phyloP scores from a whole-genome alignment of 2,329 filamentous ascomycete species.

The Thermoascus crustaceus region DNA sequence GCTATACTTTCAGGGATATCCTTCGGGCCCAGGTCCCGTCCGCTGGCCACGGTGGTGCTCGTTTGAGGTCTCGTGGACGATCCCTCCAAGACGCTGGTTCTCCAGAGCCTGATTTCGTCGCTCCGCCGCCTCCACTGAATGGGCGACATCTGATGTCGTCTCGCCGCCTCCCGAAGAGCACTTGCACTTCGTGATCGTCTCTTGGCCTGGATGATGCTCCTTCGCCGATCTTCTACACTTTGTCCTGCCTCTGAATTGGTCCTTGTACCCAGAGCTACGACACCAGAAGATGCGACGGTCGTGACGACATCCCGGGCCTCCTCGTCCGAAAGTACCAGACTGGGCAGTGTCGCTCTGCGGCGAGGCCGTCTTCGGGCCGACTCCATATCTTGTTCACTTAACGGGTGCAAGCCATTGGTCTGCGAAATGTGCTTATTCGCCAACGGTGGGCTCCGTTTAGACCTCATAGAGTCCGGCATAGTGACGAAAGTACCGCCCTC shows the following conservation, averaged over 20 bases:
- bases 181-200: slow-evolving; percentile 39
- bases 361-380: slow-evolving; percentile 14
- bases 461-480: slow-evolving; percentile 16
- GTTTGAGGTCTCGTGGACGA: slow-evolving; percentile 10
- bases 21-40: slow-evolving; percentile 2
- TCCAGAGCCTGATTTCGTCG: slow-evolving; percentile 32
- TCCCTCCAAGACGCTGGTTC: slow-evolving; percentile 21
- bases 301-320: slow-evolving; percentile 21
- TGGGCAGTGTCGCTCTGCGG: slow-evolving; percentile 38
- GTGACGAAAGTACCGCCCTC: slow-evolving; percentile 16
- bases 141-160: slow-evolving; percentile 30
- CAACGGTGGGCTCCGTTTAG: slow-evolving; percentile 6
- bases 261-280: slow-evolving; percentile 7
- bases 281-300: slow-evolving; percentile 8
- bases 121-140: slow-evolving; percentile 36
- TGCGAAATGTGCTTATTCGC: not conserved
- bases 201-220: slow-evolving; percentile 22
- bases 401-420: slow-evolving; percentile 1
- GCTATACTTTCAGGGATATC: slow-evolving; percentile 9
- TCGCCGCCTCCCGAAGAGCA: slow-evolving; percentile 28
- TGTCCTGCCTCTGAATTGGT: slow-evolving; percentile 8
- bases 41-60: not conserved
- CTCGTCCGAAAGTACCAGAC: slow-evolving; percentile 35
- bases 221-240: slow-evolving; percentile 13
- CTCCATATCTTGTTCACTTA: slow-evolving; percentile 5